Base-by-base conservation (phyloP, 2,329 filamentous ascomycete species). In the Amesomyces nigricolor region DNA sequence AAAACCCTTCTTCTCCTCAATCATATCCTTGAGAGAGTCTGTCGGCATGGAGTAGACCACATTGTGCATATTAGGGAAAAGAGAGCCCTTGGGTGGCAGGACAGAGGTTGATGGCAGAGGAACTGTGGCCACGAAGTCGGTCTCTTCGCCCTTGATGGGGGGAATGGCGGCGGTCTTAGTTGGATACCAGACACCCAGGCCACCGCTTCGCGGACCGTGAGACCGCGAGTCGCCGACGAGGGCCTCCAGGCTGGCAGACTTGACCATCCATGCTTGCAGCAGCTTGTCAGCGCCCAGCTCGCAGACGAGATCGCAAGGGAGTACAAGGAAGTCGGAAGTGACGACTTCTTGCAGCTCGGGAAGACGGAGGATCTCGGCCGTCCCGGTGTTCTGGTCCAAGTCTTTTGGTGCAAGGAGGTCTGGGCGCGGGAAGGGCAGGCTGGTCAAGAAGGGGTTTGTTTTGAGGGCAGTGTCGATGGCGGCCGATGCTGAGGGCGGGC, bases 231-330 rank as follows among this genome's bases (percentile, higher is more conserved):
- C 77, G 13, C 77, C 81, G 2, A 86, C 78, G 13, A 79, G 76
- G 72, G 75, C 83, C 63, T 72, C 80, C 70, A 92, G 76, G 38
- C 86, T 88, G 14, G 83, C 86, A 48, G 90, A 83, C 63, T 88
- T 84, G 30, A 91, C 83, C 87, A 96, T 91, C 91, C 94, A 99
- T 58, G 91, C 84, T 70, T 96, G 90, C 2, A 95, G 73, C 19
- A 97, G 77, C 59, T 86, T 83, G 64, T 91, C 87, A 11, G 91
- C 91, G 2, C 88, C 86, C 14, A 97, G 75, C 66, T 96, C 91
- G 68, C 91, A 96, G 39, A 99, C 85, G 6, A 99, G 77, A 69
- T 99, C 94, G 71, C 94, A 99, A 0, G 94, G 92, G 4, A 99
- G 76, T 3, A 97, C 82, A 26, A 96, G 75, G 66, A 99, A 97